Evolutionary conservation across 805 yeast genomes (phyloP).

Genomic region (Yarrowia bubula): DNA sequence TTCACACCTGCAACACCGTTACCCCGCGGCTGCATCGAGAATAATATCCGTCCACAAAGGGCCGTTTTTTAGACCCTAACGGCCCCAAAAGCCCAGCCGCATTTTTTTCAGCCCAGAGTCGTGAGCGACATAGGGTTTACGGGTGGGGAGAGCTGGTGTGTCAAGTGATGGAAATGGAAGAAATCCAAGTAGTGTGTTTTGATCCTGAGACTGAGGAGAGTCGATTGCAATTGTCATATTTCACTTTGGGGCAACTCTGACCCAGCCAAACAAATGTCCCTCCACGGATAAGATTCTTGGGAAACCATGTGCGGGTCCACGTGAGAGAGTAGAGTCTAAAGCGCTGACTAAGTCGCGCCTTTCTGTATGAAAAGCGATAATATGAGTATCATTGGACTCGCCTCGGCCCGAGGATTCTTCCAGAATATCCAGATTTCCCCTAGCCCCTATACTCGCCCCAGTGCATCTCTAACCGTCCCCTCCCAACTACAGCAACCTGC

Average conservation of each 20-base stretch:
- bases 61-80: neutral
- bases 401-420: neutral
- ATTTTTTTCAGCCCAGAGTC: neutral
- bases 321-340: neutral
- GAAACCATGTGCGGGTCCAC: neutral
- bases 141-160: neutral
- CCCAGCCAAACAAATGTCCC: too few relatives aligned
- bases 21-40: slow-evolving; percentile 4
- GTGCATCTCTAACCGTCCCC: neutral
- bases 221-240: too few relatives aligned
- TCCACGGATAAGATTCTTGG: too few relatives aligned
- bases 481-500: slow-evolving; percentile 20
- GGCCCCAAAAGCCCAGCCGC: neutral
- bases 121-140: neutral
- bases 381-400: too few relatives aligned
- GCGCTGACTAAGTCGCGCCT: neutral
- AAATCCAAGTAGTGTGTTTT: too few relatives aligned
- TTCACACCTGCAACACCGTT: neutral
- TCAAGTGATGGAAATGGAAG: too few relatives aligned
- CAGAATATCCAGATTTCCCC: neutral
- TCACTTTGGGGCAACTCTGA: neutral
- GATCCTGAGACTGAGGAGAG: too few relatives aligned
- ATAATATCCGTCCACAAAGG: neutral
- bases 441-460: neutral
- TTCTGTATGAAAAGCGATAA: too few relatives aligned